phyloP scores from a whole-genome alignment of 2,329 filamentous ascomycete genomes.

The Colletotrichum viniferum region DNA sequence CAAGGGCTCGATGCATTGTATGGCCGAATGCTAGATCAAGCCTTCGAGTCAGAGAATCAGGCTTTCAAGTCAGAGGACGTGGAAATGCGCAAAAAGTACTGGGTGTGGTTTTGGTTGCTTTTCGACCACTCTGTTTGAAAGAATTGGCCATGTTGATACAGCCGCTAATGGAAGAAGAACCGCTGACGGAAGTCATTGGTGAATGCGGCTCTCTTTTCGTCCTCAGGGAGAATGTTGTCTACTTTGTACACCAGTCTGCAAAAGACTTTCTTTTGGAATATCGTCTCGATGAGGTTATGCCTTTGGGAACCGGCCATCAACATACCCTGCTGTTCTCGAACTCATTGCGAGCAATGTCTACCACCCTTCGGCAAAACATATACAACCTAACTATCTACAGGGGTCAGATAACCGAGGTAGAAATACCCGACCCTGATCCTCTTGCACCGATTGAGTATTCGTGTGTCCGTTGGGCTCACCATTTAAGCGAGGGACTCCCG shows the following conservation, averaged over 20 bases:
- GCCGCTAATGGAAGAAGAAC: not conserved
- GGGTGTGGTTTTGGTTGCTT: constrained; percentile 28
- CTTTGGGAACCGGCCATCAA: constrained; percentile 24
- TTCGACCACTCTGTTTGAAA: constrained; percentile 34
- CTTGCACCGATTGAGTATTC: constrained; percentile 21
- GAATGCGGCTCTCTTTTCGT: constrained; percentile 29
- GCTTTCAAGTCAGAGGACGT: too few species aligned
- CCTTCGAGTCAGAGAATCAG: constrained; percentile 23
- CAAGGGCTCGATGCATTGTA: constrained; percentile 41
- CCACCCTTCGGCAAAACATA: constrained; percentile 32
- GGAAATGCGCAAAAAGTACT: constrained; percentile 32
- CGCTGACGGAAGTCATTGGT: not conserved
- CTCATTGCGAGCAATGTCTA: constrained; percentile 35
- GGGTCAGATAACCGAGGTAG: too few species aligned
- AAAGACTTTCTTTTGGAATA: constrained; percentile 40
- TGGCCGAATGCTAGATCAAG: constrained; percentile 38
- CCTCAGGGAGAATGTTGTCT: constrained; percentile 31
- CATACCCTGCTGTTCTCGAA: constrained; percentile 35
- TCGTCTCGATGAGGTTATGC: constrained; percentile 30
- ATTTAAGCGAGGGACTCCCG: not conserved
- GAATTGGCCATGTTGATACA: constrained; percentile 34
- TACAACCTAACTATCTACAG: too few species aligned
- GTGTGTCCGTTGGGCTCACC: constrained; percentile 26
- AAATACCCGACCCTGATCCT: constrained; percentile 6
- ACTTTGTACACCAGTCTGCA: constrained; percentile 47